Conservation (phyloP, 768 basidiomycete species). For the Boletus subcaerulescens region DNA sequence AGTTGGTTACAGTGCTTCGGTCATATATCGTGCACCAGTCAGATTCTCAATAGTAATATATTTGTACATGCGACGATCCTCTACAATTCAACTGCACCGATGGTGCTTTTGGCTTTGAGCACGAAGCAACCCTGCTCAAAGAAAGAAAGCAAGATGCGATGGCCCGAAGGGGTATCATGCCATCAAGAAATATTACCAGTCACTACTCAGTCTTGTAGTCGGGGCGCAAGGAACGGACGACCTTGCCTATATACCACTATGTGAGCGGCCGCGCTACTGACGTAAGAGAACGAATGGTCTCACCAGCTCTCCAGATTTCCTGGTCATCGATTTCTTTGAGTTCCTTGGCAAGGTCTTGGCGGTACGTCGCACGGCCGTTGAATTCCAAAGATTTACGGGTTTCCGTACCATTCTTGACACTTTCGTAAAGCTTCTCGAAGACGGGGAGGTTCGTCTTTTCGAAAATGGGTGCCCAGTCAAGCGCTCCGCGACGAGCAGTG, state of each 20-base stretch:
- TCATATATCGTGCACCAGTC: too few species aligned
- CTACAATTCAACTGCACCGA: slow-evolving; percentile 20
- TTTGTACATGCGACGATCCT: slow-evolving; percentile 19
- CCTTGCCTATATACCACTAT: slow-evolving; percentile 56
- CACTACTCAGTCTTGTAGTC: slow-evolving; percentile 69
- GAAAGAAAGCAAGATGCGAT: slow-evolving; percentile 3
- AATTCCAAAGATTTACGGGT: slow-evolving; percentile 96
- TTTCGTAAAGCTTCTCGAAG: slow-evolving; percentile 93
- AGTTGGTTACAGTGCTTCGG: not conserved
- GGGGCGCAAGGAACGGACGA: slow-evolving; percentile 84
- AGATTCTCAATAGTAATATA: not conserved
- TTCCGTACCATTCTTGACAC: slow-evolving; percentile 93
- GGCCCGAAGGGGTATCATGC: slow-evolving; percentile 6
- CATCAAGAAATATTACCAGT: not conserved
- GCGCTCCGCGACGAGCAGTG: slow-evolving; percentile 96
- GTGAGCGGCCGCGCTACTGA: slow-evolving; percentile 4
- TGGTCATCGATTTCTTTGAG: slow-evolving; percentile 94
- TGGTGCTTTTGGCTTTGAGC: slow-evolving; percentile 25
- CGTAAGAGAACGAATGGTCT: slow-evolving; percentile 19
- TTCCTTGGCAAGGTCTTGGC: slow-evolving; percentile 89
- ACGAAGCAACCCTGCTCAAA: slow-evolving; percentile 11
- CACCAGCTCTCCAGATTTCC: slow-evolving; percentile 97
- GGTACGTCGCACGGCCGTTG: slow-evolving; percentile 90
- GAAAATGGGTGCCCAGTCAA: slow-evolving; percentile 98
- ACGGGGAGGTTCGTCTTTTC: slow-evolving; percentile 92